These are phyloP conservation scores for Oryza meyeriana DNA, from an alignment of 176 grass and related monocot species.

Conservation along the genomic window DNA sequence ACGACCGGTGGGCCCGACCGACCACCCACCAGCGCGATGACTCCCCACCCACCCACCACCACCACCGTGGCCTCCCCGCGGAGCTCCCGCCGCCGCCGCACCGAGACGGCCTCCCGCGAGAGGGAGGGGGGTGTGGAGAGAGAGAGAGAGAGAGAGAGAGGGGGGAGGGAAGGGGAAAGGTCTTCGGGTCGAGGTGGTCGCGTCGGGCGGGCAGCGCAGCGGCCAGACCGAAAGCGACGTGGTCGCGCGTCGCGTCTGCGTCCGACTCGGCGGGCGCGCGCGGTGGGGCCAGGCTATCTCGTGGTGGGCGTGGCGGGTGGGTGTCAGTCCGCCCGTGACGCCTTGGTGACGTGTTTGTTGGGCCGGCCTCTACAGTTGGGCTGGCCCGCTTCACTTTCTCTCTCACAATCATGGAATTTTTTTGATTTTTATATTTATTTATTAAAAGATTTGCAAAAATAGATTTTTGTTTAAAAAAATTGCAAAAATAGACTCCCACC, in stretches of 20 bases:
- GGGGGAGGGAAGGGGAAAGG: background rate
- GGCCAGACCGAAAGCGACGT: slow-evolving; percentile 18
- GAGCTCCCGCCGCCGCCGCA: background rate
- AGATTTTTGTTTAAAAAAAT: too few relatives aligned
- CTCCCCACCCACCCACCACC: background rate
- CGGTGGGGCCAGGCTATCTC: too few relatives aligned
- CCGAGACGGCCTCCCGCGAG: slow-evolving; percentile 1
- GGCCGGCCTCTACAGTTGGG: too few relatives aligned
- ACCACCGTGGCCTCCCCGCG: background rate
- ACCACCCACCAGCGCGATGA: background rate
- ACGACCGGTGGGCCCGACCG: background rate
- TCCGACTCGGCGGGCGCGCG: background rate
- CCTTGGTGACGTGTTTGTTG: too few relatives aligned
- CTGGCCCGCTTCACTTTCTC: too few relatives aligned
- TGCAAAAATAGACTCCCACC: too few relatives aligned
- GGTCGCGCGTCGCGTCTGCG: slow-evolving; percentile 13
- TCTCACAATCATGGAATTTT: too few relatives aligned
- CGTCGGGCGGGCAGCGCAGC: background rate
- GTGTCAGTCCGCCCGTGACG: too few relatives aligned
- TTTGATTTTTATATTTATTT: too few relatives aligned
- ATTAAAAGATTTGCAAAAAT: too few relatives aligned
- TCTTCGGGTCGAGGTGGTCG: slow-evolving; percentile 24
- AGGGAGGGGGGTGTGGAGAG: background rate
- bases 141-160: background rate
- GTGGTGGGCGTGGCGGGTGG: too few relatives aligned